Conservation (phyloP, 2,329 filamentous ascomycete species). For the Ascosphaera aggregata region DNA sequence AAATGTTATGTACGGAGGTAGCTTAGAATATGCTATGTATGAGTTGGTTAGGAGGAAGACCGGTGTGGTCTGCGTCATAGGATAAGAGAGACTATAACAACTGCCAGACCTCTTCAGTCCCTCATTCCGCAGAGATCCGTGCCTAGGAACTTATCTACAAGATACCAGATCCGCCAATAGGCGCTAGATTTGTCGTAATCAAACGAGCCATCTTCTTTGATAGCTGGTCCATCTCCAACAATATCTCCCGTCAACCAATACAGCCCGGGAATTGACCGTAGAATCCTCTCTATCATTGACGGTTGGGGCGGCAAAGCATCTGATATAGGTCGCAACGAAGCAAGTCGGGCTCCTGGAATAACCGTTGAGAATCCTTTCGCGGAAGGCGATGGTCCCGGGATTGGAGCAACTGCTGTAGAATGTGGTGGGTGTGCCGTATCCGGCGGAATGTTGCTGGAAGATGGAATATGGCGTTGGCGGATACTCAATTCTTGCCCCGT, state of each 20-base stretch:
- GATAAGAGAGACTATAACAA: neutral
- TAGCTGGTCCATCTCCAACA: slow-evolving; percentile 22
- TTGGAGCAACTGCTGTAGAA: neutral
- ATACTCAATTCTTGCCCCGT: neutral
- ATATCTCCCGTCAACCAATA: slow-evolving; percentile 42
- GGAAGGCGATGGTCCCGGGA: neutral
- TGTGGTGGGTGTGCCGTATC: neutral
- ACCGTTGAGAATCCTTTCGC: neutral
- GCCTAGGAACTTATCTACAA: slow-evolving; percentile 30
- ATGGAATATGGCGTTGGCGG: neutral
- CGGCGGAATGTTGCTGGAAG: neutral
- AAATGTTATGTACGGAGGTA: too few relatives aligned
- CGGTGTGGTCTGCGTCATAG: neutral
- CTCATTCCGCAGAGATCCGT: slow-evolving; percentile 38
- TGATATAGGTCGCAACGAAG: slow-evolving; percentile 41
- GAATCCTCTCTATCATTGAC: slow-evolving; percentile 37
- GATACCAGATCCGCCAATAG: slow-evolving; percentile 38
- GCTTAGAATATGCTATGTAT: neutral
- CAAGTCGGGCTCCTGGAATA: slow-evolving; percentile 44
- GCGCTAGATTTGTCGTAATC: slow-evolving; percentile 43
- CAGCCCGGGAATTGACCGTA: slow-evolving; percentile 43
- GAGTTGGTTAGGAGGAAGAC: neutral
- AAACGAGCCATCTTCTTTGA: slow-evolving; percentile 27
- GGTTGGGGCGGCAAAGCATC: slow-evolving; percentile 48
- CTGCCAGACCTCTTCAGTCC: too few relatives aligned